These are phyloP conservation scores for Nakaseomyces uthaithaninus DNA, from an alignment of 1,139 yeast genomes.

Conservation along the genomic window DNA sequence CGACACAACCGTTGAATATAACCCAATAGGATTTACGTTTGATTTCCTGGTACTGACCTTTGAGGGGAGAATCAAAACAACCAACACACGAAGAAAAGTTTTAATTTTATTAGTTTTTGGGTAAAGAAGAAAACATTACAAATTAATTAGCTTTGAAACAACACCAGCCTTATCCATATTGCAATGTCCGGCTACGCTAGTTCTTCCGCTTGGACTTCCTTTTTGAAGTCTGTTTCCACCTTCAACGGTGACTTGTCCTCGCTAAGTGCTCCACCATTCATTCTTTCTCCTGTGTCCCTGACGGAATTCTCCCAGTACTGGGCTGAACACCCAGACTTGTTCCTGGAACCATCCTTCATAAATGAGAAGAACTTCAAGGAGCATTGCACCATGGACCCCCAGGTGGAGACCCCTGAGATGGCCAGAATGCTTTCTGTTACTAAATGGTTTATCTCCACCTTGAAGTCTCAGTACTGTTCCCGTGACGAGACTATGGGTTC, in stretches of 20 bases:
- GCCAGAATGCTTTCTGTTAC: constrained; percentile 68
- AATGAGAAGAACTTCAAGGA: constrained; percentile 30
- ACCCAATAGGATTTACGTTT: too few relatives aligned
- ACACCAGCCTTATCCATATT: not conserved
- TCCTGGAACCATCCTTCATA: constrained; percentile 59
- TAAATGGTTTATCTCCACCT: constrained; percentile 84
- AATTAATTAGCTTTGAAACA: not conserved
- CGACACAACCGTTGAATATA: too few relatives aligned
- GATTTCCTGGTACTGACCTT: too few relatives aligned
- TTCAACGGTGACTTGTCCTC: constrained; percentile 93
- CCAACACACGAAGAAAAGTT: too few relatives aligned
- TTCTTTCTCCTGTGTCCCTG: constrained; percentile 80
- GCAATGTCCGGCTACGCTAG: constrained; percentile 29
- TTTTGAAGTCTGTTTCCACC: constrained; percentile 82
- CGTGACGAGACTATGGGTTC: constrained; percentile 76
- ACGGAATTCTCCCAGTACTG: constrained; percentile 88
- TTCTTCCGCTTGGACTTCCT: constrained; percentile 59
- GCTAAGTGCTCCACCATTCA: constrained; percentile 97
- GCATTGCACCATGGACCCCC: constrained; percentile 29
- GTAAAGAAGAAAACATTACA: not conserved
- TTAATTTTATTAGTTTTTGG: too few relatives aligned
- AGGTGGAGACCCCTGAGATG: constrained; percentile 34
- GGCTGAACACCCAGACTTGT: constrained; percentile 83
- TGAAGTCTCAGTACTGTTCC: constrained; percentile 88
- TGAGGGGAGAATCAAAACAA: too few relatives aligned